These are phyloP conservation scores for Eutrema japonicum DNA, from an alignment of 345 rosid species.

Conservation along the genomic window DNA sequence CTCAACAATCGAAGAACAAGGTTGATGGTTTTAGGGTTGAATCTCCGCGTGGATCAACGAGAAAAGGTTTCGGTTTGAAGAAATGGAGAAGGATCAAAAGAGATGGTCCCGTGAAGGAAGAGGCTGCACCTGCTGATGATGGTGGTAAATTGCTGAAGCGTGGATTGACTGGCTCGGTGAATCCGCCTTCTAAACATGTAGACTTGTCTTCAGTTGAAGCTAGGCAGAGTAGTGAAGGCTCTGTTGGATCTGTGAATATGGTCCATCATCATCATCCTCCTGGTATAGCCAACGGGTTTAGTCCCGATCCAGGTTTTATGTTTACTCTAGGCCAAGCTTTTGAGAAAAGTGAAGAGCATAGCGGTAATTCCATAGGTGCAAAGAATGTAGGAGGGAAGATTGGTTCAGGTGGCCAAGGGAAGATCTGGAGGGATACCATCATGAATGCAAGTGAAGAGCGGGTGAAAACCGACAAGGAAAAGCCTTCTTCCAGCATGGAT, in stretches of 20 bases:
- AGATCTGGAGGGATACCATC: slow-evolving; percentile 48
- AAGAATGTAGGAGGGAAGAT: slow-evolving; percentile 59
- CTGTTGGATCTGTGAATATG: slow-evolving; percentile 53
- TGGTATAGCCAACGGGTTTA: slow-evolving; percentile 46
- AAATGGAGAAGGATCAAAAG: slow-evolving; percentile 94
- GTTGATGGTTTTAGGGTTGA: slow-evolving; percentile 24
- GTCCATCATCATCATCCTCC: slow-evolving; percentile 35
- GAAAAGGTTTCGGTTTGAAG: slow-evolving; percentile 83
- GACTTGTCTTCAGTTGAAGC: slow-evolving; percentile 46
- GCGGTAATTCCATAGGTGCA: slow-evolving; percentile 54
- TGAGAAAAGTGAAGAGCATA: slow-evolving; percentile 69
- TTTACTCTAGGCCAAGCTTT: slow-evolving; percentile 55
- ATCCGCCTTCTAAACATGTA: slow-evolving; percentile 52
- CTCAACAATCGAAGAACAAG: slow-evolving; percentile 27
- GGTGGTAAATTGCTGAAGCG: slow-evolving; percentile 69
- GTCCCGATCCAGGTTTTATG: slow-evolving; percentile 58
- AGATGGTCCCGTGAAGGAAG: slow-evolving; percentile 58
- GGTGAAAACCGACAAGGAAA: slow-evolving; percentile 68
- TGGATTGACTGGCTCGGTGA: slow-evolving; percentile 54
- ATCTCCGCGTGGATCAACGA: slow-evolving; percentile 43
- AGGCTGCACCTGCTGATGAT: slow-evolving; percentile 44
- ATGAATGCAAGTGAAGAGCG: slow-evolving; percentile 82
- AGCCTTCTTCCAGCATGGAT: slow-evolving; percentile 83
- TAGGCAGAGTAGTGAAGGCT: slow-evolving; percentile 56
- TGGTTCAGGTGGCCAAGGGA: slow-evolving; percentile 49